phyloP scores from a whole-genome alignment of 2,329 filamentous ascomycete genomes.

The Ophiobolus disseminans region DNA sequence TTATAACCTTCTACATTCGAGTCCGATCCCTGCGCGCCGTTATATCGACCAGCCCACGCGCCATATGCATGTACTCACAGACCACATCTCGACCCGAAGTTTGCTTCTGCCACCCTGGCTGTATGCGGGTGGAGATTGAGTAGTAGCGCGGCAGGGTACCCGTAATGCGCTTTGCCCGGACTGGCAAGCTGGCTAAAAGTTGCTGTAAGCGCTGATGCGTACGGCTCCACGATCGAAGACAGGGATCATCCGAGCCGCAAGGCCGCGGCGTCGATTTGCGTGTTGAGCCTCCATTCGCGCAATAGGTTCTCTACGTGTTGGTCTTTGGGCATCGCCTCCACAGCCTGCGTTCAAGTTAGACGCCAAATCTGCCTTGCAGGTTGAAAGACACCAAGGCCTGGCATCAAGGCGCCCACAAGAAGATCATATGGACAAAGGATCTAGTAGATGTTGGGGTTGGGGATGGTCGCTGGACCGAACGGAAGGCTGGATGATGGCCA shows the following conservation, averaged over 20 bases:
- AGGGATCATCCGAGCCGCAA: conserved; percentile 42
- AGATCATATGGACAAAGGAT: neutral
- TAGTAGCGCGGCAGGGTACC: conserved; percentile 35
- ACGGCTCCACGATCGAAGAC: conserved; percentile 22
- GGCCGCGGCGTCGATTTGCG: conserved; percentile 27
- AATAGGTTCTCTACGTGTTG: conserved; percentile 17
- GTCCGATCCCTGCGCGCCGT: conserved; percentile 32
- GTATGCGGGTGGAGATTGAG: conserved; percentile 22
- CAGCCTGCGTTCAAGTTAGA: conserved; percentile 9
- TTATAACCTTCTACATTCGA: conserved; percentile 36
- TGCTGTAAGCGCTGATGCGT: conserved; percentile 40
- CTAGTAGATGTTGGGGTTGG: conserved; percentile 12
- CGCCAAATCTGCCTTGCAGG: conserved; percentile 24
- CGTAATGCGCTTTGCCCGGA: conserved; percentile 33
- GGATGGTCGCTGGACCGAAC: conserved; percentile 20
- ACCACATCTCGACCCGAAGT: conserved; percentile 30
- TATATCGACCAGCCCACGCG: conserved; percentile 38
- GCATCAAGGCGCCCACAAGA: neutral
- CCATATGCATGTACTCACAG: conserved; percentile 40
- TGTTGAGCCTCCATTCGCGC: conserved; percentile 42
- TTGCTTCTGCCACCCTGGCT: conserved; percentile 22
- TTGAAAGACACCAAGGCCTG: conserved; percentile 1
- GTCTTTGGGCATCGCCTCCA: conserved; percentile 27
- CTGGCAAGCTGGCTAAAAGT: conserved; percentile 28
- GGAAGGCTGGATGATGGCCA: conserved; percentile 23